Evolutionary conservation across 345 rosid genomes (phyloP), one percentile per base, ranked within the genome.

Genomic region (Aquilaria yunnanensis): DNA sequence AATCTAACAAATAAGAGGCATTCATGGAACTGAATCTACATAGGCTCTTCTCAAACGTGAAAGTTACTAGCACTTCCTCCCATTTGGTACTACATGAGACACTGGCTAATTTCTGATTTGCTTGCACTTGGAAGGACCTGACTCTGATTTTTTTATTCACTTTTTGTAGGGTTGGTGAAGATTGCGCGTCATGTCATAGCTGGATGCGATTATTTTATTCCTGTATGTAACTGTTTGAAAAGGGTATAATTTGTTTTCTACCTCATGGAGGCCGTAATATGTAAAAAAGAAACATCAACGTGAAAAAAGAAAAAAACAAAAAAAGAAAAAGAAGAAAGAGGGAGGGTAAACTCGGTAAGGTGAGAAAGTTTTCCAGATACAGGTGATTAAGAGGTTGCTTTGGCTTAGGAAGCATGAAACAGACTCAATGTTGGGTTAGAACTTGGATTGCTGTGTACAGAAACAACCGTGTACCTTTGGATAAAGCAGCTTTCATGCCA

Each of bases 151-250:
- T 5, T 59, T 30, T 32, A 41, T 47, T 3, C 31, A 16, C 43
- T 48, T 32, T 58, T 53, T 79, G 67, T 84, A 83, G 92, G 80
- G 73, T 64, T 67, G 34, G 54, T 62, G 49, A 63, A 47, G 54
- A 53, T 60, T 65, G 62, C 73, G 60, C 64, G 65, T 59, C 49
- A 51, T 66, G 64, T 57, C 64, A 69, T 51, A 67, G 67, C 47
- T 59, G 73, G 75, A 65, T 70, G 75, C 67, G 56, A 80, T 87
- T 83, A 83, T 84, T 87, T 82, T 10, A 79, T 82, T 82, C 62
- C 57, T 80, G 82, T 84, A 84, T 72, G 77, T 82, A 79, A 69
- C 74, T 47, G 73, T 72, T 68, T 48, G 52, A 69, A 70, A 63
- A 75, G 80, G 67, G 78, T 67, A 65, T 74, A 66, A 8, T 62